Base-by-base conservation (phyloP, 163 green algal species). In the Volvox carteri region DNA sequence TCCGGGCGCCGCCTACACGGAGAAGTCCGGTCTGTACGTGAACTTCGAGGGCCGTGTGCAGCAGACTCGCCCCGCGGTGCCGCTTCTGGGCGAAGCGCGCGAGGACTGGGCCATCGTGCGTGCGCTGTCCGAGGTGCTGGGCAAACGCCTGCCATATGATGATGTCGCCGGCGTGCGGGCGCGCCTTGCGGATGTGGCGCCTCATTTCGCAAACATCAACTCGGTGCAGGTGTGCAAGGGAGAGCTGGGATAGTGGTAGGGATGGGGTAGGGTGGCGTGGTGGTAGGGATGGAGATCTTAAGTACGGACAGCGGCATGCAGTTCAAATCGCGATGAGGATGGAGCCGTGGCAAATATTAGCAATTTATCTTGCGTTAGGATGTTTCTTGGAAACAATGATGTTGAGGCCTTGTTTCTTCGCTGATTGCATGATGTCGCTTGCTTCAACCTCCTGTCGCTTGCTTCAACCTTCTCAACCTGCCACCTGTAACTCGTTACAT, bases 11-110 rank as follows among this genome's bases (percentile, higher is more conserved):
- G 98, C 98, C 30, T 99, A 99, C 95, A 99, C 98, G 0, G 98
- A 99, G 93, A 99, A 99, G 96, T 89, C 67, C 4, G 98, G 92
- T 25, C 98, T 96, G n/a, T 99, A 98, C 86, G 98, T 99, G 41
- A 99, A 99, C 93, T 97, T 97, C 67, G 98, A 99, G 94, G 98
- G 98, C 9, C 94, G 98, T 25, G 90, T 96, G 90, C 98, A 99
- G 93, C 91, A 93, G 86, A 95, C 90, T 37, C 95, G 95, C 77
- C 87, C 90, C 7, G 97, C 97, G 0, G 96, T 99, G 75, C 93
- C 97, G 16, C 72, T 95, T 54, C 46, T 96, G 39, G 97, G 96
- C 30, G 94, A 98, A 67, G 95, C 98, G 14, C 93, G 98, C 14
- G 97, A 99, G 84, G 98, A 99, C 96, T 99, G 98, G 98, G 35